These are phyloP conservation scores for Apiospora marii DNA, from an alignment of 2,329 filamentous ascomycete genomes.

Conservation along the genomic window DNA sequence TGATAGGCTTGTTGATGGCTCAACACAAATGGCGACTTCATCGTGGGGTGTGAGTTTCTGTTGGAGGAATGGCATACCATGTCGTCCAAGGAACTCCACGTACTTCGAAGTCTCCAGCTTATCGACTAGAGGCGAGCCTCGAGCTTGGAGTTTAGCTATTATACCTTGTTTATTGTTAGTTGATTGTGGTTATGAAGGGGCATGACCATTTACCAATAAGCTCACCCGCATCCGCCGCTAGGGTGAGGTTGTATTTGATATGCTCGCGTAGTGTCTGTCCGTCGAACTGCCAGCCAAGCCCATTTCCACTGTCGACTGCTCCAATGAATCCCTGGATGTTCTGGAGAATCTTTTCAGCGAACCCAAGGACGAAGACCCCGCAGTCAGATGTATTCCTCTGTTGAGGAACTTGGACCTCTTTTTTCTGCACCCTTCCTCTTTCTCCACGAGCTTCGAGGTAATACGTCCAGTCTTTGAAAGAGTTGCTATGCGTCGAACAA, in stretches of 20 bases:
- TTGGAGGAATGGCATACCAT: neutral
- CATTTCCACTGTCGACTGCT: neutral
- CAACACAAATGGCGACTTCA: neutral
- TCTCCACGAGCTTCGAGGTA: neutral
- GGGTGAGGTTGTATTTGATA: neutral
- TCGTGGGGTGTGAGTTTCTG: neutral
- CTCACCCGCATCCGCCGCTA: neutral
- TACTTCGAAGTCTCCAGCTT: neutral
- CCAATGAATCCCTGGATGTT: neutral
- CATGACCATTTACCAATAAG: neutral
- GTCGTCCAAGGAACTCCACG: neutral
- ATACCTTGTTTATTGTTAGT: neutral
- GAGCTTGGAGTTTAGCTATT: conserved; percentile 2
- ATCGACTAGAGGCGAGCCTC: neutral
- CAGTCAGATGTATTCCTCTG: neutral
- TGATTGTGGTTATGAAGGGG: neutral
- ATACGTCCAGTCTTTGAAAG: neutral
- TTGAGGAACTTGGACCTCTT: neutral
- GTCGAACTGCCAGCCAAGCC: neutral
- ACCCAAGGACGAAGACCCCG: neutral
- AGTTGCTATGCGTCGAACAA: neutral
- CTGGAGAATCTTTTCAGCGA: neutral
- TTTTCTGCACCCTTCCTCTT: neutral
- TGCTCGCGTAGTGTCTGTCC: neutral
- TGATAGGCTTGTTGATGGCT: neutral